phyloP scores from a whole-genome alignment of 2,329 filamentous ascomycete genomes.

The Polychaeton citri region DNA sequence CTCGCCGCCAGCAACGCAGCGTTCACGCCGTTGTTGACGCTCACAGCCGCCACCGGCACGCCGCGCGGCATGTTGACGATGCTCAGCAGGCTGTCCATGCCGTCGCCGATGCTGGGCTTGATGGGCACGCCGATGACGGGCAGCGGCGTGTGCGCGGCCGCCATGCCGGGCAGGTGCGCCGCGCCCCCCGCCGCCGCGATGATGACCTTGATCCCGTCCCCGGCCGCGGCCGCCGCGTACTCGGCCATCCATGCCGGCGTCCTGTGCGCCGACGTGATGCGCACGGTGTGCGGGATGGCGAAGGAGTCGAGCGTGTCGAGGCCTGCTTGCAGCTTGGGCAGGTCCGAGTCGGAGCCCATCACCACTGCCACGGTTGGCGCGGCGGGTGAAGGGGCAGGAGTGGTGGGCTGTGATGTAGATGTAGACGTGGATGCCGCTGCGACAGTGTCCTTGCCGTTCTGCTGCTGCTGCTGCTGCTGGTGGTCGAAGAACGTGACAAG shows the following conservation, averaged over 20 bases:
- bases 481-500: conserved; percentile 52
- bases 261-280: conserved; percentile 61
- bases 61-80: conserved; percentile 40
- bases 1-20: conserved; percentile 34
- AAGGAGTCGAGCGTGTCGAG: conserved; percentile 57
- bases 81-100: conserved; percentile 36
- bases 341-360: conserved; percentile 73
- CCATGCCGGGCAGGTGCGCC: conserved; percentile 40
- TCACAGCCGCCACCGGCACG: conserved; percentile 27
- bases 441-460: conserved; percentile 33
- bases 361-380: conserved; percentile 58
- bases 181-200: conserved; percentile 38
- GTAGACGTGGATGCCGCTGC: conserved; percentile 22
- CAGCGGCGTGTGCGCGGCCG: conserved; percentile 34
- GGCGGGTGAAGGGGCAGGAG: conserved; percentile 11
- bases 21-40: conserved; percentile 34
- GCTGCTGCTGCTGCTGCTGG: conserved; percentile 24
- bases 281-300: conserved; percentile 55
- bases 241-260: conserved; percentile 35
- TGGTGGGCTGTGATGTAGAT: conserved; percentile 14
- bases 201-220: conserved; percentile 29
- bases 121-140: conserved; percentile 40
- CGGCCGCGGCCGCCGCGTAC: conserved; percentile 28
- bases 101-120: conserved; percentile 36
- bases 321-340: conserved; percentile 52